phyloP scores from a whole-genome alignment of 1,284 basidiomycete species.

The Vanrija humicola region DNA sequence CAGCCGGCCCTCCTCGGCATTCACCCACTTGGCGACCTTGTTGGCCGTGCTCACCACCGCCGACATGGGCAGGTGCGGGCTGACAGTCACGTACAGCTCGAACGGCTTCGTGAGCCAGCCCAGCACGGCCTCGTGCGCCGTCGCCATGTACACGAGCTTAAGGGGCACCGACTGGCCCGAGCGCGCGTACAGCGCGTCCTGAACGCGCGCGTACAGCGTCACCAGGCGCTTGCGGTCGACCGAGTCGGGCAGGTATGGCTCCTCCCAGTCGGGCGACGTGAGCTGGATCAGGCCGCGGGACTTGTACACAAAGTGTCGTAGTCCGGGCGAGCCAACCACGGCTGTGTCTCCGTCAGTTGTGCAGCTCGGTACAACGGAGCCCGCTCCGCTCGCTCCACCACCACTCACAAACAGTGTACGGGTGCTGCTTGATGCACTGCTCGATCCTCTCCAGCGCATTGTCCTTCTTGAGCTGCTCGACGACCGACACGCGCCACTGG shows the following conservation, averaged over 20 bases:
- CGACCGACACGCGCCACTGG: slow-evolving; percentile 64
- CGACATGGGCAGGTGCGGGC: slow-evolving; percentile 77
- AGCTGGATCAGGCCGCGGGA: slow-evolving; percentile 81
- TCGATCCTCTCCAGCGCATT: slow-evolving; percentile 54
- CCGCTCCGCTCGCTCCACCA: background rate
- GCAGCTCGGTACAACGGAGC: too few relatives aligned
- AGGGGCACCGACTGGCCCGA: slow-evolving; percentile 67
- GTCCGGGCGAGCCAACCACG: slow-evolving; percentile 75
- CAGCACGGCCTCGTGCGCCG: slow-evolving; percentile 79
- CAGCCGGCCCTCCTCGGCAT: slow-evolving; percentile 72
- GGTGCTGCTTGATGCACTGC: slow-evolving; percentile 25
- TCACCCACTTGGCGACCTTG: slow-evolving; percentile 81
- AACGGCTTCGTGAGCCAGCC: slow-evolving; percentile 80
- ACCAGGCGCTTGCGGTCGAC: slow-evolving; percentile 52
- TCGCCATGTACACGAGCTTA: slow-evolving; percentile 78
- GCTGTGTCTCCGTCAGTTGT: slow-evolving; percentile 24
- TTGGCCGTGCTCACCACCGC: slow-evolving; percentile 83
- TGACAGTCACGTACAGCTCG: slow-evolving; percentile 81
- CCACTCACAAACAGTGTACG: slow-evolving; percentile 46
- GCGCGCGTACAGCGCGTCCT: slow-evolving; percentile 79
- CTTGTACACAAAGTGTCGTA: slow-evolving; percentile 94
- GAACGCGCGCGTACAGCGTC: slow-evolving; percentile 76
- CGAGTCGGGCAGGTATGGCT: slow-evolving; percentile 63
- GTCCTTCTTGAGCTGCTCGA: slow-evolving; percentile 61
- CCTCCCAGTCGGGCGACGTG: slow-evolving; percentile 75